A percentile compares a stretch with the other conserved stretches of the same genome.
Conservation (phyloP, 2,329 filamentous ascomycete species). For the Aureobasidium sp. region DNA sequence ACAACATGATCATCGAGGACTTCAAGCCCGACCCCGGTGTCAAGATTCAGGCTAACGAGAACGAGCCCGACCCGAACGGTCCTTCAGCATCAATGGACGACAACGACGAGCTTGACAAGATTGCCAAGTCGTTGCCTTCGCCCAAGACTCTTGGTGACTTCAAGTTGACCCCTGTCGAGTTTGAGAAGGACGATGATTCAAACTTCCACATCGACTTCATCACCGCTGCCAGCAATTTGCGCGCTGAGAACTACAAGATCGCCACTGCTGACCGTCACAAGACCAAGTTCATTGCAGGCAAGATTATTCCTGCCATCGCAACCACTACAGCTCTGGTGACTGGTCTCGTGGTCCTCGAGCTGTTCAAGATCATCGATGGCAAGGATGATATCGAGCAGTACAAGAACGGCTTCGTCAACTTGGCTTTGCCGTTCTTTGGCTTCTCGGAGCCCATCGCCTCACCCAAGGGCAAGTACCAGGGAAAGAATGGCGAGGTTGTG, state of each 20-base stretch:
- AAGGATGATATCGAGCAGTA: slow-evolving; percentile 97
- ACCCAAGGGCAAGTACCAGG: slow-evolving; percentile 83
- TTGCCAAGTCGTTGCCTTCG: slow-evolving; percentile 66
- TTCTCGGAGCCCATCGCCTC: slow-evolving; percentile 96
- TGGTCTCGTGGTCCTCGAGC: slow-evolving; percentile 81
- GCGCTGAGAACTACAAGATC: slow-evolving; percentile 98
- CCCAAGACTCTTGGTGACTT: slow-evolving; percentile 78
- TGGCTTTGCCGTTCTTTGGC: slow-evolving; percentile 93
- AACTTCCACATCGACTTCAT: slow-evolving; percentile 99
- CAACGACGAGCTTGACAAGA: slow-evolving; percentile 63
- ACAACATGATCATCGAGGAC: slow-evolving; percentile 91
- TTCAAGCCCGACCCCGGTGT: slow-evolving; percentile 84
- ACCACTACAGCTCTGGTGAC: slow-evolving; percentile 95
- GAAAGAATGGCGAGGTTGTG: slow-evolving; percentile 67
- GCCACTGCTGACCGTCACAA: slow-evolving; percentile 86
- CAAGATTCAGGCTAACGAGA: slow-evolving; percentile 95
- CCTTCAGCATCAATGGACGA: slow-evolving; percentile 53
- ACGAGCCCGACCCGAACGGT: slow-evolving; percentile 86
- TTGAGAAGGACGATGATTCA: slow-evolving; percentile 97
- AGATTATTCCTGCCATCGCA: slow-evolving; percentile 98
- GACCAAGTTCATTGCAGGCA: slow-evolving; percentile 99
- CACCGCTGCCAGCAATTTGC: slow-evolving; percentile 90
- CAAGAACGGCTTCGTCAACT: slow-evolving; percentile 98
- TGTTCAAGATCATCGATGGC: slow-evolving; percentile 94
- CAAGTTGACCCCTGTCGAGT: slow-evolving; percentile 86